Evolutionary conservation across 805 yeast genomes (phyloP).

Genomic region (Candida ficus): DNA sequence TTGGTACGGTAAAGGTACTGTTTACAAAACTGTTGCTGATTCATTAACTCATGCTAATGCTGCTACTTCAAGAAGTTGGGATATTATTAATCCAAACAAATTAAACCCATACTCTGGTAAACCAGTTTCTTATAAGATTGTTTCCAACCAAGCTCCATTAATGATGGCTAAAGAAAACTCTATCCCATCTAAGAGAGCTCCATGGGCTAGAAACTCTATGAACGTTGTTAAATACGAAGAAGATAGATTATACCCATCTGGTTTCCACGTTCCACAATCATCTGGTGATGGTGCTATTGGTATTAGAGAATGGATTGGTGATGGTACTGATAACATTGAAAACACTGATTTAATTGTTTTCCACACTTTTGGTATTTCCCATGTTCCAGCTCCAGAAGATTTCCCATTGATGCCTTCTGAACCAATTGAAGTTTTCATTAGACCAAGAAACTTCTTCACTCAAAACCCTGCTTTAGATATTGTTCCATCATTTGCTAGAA

Average conservation of each 20-base stretch:
- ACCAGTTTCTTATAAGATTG: constrained; percentile 73
- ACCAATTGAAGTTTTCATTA: constrained; percentile 65
- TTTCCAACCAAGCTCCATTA: constrained; percentile 69
- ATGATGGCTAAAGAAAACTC: constrained; percentile 71
- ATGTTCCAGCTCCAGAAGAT: constrained; percentile 86
- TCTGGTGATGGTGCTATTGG: constrained; percentile 64
- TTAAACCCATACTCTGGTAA: constrained; percentile 65
- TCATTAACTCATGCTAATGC: constrained; percentile 60
- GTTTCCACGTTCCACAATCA: constrained; percentile 72
- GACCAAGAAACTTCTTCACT: constrained; percentile 75
- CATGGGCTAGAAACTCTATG: constrained; percentile 66
- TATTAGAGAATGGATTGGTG: constrained; percentile 65
- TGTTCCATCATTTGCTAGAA: constrained; percentile 54
- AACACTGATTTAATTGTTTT: constrained; percentile 69
- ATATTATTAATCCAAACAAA: constrained; percentile 65
- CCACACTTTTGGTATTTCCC: constrained; percentile 83
- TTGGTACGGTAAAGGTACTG: constrained; percentile 58
- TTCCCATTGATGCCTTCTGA: constrained; percentile 89
- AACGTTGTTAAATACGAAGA: constrained; percentile 70
- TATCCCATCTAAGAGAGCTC: constrained; percentile 74
- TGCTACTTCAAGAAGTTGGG: constrained; percentile 69
- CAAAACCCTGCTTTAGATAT: constrained; percentile 77
- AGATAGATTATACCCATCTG: constrained; percentile 75
- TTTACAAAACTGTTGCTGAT: constrained; percentile 64
- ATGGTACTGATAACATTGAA: constrained; percentile 51